Percentiles rank a stretch among this genome's conserved stretches.
Conservation (phyloP, 2,329 filamentous ascomycete genomes). For the Neopestalotiopsis sp. region DNA sequence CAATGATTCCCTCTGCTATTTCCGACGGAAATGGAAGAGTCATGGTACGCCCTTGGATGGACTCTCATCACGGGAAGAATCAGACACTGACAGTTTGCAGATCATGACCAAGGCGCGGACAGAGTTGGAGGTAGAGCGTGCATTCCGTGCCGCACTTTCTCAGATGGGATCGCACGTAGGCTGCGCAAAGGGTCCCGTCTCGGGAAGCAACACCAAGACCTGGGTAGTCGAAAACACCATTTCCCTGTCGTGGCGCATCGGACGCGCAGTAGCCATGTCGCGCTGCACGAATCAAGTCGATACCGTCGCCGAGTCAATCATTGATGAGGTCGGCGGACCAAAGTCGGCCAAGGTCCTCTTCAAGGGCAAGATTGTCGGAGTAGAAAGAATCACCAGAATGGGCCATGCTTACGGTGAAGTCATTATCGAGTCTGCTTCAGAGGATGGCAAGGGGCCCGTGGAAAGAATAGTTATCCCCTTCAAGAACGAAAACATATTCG, state of each 20-base stretch:
- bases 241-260: slow-evolving; percentile 60
- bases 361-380: slow-evolving; percentile 64
- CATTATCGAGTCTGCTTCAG: slow-evolving; percentile 51
- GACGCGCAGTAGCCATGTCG: slow-evolving; percentile 59
- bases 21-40: slow-evolving; percentile 47
- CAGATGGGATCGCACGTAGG: slow-evolving; percentile 59
- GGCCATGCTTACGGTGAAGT: slow-evolving; percentile 64
- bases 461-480: slow-evolving; percentile 64
- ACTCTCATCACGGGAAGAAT: background rate
- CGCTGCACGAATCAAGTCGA: slow-evolving; percentile 52
- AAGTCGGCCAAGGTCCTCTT: slow-evolving; percentile 59
- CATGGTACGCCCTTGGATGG: slow-evolving; percentile 31
- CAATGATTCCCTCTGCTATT: slow-evolving; percentile 18
- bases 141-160: slow-evolving; percentile 51
- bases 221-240: slow-evolving; percentile 55
- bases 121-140: slow-evolving; percentile 48
- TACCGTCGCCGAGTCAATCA: slow-evolving; percentile 59
- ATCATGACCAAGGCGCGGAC: slow-evolving; percentile 51
- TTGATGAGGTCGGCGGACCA: slow-evolving; percentile 58
- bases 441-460: slow-evolving; percentile 24
- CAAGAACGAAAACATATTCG: slow-evolving; percentile 74
- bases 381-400: slow-evolving; percentile 58
- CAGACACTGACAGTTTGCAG: background rate
- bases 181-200: slow-evolving; percentile 50
- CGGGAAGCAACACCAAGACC: slow-evolving; percentile 49